These are phyloP conservation scores for Herpetomonas samuelpessoai DNA, from an alignment of 208 protist species.

Conservation along the genomic window DNA sequence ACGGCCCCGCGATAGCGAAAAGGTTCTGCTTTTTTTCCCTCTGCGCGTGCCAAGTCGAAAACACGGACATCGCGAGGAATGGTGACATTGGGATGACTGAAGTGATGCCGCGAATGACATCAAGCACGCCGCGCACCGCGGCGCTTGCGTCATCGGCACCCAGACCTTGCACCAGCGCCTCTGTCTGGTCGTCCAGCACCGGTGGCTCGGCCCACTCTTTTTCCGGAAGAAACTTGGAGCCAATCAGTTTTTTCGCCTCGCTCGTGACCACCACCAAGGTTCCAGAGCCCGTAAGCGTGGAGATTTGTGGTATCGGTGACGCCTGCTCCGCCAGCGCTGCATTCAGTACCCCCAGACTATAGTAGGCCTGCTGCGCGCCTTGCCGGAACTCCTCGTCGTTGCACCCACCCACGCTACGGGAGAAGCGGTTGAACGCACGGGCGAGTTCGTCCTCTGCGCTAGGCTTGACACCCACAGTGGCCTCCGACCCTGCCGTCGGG, in stretches of 20 bases:
- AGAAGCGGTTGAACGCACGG: conserved; percentile 53
- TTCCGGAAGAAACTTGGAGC: conserved; percentile 17
- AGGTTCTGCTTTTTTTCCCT: conserved; percentile 46
- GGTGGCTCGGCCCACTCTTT: neutral
- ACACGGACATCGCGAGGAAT: conserved; percentile 53
- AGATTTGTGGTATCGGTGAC: conserved; percentile 12
- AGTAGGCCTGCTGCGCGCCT: conserved; percentile 73
- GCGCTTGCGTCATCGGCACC: neutral
- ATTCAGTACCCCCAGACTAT: conserved; percentile 42
- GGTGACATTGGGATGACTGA: conserved; percentile 51
- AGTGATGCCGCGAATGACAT: conserved; percentile 26
- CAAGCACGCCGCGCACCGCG: conserved; percentile 2
- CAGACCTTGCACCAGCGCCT: conserved; percentile 1
- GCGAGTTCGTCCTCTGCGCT: conserved; percentile 29
- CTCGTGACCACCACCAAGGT: conserved; percentile 19
- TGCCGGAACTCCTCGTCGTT: conserved; percentile 54
- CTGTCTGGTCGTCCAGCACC: conserved; percentile 18
- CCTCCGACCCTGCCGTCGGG: too few species aligned
- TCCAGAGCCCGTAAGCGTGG: neutral
- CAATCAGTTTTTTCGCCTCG: conserved; percentile 24
- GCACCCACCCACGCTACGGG: conserved; percentile 37
- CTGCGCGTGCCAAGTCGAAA: conserved; percentile 64
- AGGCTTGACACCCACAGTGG: conserved; percentile 27
- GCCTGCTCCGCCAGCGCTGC: conserved; percentile 22
- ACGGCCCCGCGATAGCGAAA: conserved; percentile 45